Evolutionary conservation across 805 yeast genomes (phyloP), one percentile per base, ranked within the genome.

Genomic region (Blastobotrys terrestris): DNA sequence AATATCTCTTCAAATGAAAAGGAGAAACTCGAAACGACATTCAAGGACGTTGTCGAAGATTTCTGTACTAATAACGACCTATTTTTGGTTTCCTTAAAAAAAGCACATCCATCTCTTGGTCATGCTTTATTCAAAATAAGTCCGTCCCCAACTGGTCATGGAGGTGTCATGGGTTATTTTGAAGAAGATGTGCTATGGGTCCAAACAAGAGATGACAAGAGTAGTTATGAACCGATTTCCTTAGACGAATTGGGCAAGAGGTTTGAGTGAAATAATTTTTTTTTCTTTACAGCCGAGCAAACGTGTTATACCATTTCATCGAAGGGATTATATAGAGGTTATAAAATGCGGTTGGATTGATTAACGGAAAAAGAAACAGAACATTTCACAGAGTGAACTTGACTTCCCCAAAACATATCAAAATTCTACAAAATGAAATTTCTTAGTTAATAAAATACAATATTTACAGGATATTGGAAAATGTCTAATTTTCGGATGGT

Each of bases 151-250:
- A 51, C 46, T 3, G 75, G 76, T 6, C 63, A 60, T 20, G 65
- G 59, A 3, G 72, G 74, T 0, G 13, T 74, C 41, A 13, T 58
- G 40, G 72, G 78, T 14, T 87, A 78, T 56, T 73, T 87, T 4
- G 77, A 77, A 39, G 82, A 83, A 45, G 91, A 88, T 58, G 83
- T 87, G 1, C 59, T 89, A 20, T 88, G 80, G 78, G 62, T 79
- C 14, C 65, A 68, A 39, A 51, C 53, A 3, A 54, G 54, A 7
- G 50, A 55, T 1, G 60, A 55, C 2, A 69, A 59, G 2, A 6
- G 8, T 11, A 63, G 57, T 2, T 80, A 67, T 63, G 69, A 65
- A 50, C 85, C 86, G 1, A 3, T 51, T 75, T 48, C 58, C 6
- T 19, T 55, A 14, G 48, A 53, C 18, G 41, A 47, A 8, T 26